Evolutionary conservation across 2,329 filamentous ascomycete genomes (phyloP), one percentile per base, ranked within the genome.

Genomic region (Hypoxylon sp.): DNA sequence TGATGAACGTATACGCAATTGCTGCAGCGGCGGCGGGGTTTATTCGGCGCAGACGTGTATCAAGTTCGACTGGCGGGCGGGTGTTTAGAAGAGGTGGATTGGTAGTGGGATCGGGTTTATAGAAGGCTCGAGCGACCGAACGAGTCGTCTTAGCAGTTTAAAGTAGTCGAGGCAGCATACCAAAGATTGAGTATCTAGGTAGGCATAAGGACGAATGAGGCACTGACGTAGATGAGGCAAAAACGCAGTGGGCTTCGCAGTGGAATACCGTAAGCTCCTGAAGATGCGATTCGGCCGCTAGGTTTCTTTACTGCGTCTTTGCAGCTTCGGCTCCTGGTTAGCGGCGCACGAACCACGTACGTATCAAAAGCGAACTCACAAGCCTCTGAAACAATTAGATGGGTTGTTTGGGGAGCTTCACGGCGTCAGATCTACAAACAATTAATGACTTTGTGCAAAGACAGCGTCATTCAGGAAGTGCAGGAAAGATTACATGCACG

Each of bases 241-340:
- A 32, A 31, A 31, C 29, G 29, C 17, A 32, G 39, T 8, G 52
- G 37, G 15, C 37, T 27, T 29, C 19, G 37, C 37, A 54, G 21
- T 6, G 58, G 35, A 27, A 39, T 54, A 29, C 54, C 15, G 19
- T 32, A 37, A 65, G 61, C 56, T 56, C 35, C 52, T 57, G 39
- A 61, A 59, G 56, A 62, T 62, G 66, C 57, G 66, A 57, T 54
- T 58, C 55, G 55, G 39, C 53, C 27, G 58, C 35, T 39, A 19
- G 32, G 3, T 21, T 15, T 57, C 32, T 48, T 62, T 15, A 39
- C 29, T 53, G 50, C 31, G 50, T 24, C 48, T 55, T 50, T 65
- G 31, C 31, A 46, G 47, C 27, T 62, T 60, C 53, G 46, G 13
- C 31, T 24, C 50, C 44, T 53, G 7, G 46, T 65, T 50, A 68